Percentiles rank a stretch among this genome's conserved stretches.
phyloP scores from a whole-genome alignment of 495 filamentous ascomycete genomes.

The Filosporella fistucella region DNA sequence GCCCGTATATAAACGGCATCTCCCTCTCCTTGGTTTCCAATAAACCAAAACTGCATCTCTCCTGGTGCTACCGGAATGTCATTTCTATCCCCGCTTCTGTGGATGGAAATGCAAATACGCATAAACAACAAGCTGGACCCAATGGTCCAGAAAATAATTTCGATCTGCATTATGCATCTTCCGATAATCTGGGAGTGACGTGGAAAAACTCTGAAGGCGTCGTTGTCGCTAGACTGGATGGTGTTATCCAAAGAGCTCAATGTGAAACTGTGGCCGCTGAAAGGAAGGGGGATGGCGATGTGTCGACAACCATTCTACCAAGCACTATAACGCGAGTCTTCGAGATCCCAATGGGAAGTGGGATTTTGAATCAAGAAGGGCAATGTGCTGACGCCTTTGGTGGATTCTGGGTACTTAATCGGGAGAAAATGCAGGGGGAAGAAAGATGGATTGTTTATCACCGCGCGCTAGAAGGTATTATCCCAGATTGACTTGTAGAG shows the following conservation, averaged over 20 bases:
- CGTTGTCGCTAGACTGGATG: constrained; percentile 3
- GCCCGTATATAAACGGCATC: constrained; percentile 32
- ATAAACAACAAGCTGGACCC: constrained; percentile 21
- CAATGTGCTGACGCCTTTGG: constrained; percentile 16
- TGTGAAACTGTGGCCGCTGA: too few species aligned
- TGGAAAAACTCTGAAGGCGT: constrained; percentile 12
- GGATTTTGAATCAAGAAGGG: constrained; percentile 19
- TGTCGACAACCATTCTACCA: background rate
- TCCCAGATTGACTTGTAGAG: background rate
- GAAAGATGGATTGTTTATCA: constrained; percentile 19
- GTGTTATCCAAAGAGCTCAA: too few species aligned
- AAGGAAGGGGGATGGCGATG: background rate
- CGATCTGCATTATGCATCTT: constrained; percentile 17
- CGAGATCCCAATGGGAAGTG: constrained; percentile 19
- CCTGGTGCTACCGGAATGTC: constrained; percentile 21
- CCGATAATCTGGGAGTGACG: constrained; percentile 9
- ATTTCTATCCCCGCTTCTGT: constrained; percentile 7
- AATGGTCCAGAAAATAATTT: constrained; percentile 21
- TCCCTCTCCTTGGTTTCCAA: constrained; percentile 22
- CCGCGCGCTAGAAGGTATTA: constrained; percentile 10
- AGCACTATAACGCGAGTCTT: constrained; percentile 5
- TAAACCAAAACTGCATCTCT: constrained; percentile 21
- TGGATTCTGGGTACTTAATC: constrained; percentile 17
- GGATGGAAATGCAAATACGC: too few species aligned
- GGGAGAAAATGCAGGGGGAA: constrained; percentile 9